Conservation (phyloP, 2,329 filamentous ascomycete genomes). For the Cryphonectria japonica region DNA sequence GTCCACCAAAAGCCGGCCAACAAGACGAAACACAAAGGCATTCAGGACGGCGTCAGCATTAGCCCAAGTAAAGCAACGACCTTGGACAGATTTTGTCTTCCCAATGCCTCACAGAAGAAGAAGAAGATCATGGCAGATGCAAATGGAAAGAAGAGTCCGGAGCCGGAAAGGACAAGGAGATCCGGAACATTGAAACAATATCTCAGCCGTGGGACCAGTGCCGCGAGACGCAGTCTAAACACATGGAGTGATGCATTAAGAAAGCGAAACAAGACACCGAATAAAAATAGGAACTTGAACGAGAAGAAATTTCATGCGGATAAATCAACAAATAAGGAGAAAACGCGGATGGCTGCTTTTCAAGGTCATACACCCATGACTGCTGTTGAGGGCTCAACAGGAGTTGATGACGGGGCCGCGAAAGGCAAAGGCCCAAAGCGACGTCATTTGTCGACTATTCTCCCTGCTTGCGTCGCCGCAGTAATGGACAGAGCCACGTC, state of each 20-base stretch:
- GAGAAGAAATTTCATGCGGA: background rate
- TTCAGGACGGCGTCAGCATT: background rate
- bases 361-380: too few species aligned
- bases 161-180: background rate
- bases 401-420: background rate
- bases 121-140: background rate
- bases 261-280: background rate
- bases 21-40: background rate
- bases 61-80: background rate
- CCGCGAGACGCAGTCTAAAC: background rate
- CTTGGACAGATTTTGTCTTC: background rate
- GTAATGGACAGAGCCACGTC: background rate
- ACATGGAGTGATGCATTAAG: background rate
- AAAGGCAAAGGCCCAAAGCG: background rate
- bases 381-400: background rate
- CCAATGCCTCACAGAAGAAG: background rate
- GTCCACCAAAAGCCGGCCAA: background rate
- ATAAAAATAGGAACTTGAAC: background rate
- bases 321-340: background rate
- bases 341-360: background rate
- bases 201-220: background rate
- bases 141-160: background rate
- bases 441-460: background rate
- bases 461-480: background rate
- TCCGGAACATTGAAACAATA: background rate